A percentile compares a stretch with the other conserved stretches of the same genome.
These are phyloP conservation scores for Vigna mungo DNA, from an alignment of 306 rosid genomes.

Conservation along the genomic window DNA sequence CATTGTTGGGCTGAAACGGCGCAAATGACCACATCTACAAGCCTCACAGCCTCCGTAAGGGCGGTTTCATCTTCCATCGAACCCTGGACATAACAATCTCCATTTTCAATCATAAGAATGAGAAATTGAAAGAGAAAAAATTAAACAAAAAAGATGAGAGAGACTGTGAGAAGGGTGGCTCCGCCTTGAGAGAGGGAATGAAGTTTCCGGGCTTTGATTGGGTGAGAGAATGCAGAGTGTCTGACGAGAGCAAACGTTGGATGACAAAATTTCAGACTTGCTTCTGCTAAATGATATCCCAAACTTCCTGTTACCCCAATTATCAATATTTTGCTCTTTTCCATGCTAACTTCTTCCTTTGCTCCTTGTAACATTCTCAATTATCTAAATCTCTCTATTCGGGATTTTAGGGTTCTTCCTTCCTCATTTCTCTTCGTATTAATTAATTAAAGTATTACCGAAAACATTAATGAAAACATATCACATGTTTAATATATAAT, in stretches of 20 bases:
- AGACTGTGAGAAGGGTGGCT: conserved; percentile 64
- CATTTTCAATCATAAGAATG: not conserved
- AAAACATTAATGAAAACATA: too few species aligned
- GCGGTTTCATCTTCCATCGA: conserved; percentile 76
- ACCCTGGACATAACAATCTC: conserved; percentile 47
- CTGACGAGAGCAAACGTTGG: conserved; percentile 77
- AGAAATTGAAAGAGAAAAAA: not conserved
- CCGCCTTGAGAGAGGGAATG: conserved; percentile 65
- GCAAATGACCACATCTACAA: conserved; percentile 83
- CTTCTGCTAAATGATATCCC: conserved; percentile 65
- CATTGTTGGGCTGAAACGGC: conserved; percentile 67
- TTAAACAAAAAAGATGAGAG: not conserved
- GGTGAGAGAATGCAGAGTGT: conserved; percentile 66
- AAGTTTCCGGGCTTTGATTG: conserved; percentile 58
- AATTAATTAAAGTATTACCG: too few species aligned
- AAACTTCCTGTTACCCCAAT: conserved; percentile 73
- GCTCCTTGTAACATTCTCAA: not conserved
- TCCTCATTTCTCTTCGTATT: not conserved
- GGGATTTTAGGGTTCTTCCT: too few species aligned
- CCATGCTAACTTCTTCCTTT: conserved; percentile 42
- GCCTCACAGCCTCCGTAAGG: conserved; percentile 65
- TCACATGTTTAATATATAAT: too few species aligned
- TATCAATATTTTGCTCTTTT: conserved; percentile 65
- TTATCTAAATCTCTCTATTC: not conserved
- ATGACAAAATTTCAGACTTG: conserved; percentile 66